Evolutionary conservation across 2,329 filamentous ascomycete species (phyloP).

Genomic region (Diaporthe longicolla): DNA sequence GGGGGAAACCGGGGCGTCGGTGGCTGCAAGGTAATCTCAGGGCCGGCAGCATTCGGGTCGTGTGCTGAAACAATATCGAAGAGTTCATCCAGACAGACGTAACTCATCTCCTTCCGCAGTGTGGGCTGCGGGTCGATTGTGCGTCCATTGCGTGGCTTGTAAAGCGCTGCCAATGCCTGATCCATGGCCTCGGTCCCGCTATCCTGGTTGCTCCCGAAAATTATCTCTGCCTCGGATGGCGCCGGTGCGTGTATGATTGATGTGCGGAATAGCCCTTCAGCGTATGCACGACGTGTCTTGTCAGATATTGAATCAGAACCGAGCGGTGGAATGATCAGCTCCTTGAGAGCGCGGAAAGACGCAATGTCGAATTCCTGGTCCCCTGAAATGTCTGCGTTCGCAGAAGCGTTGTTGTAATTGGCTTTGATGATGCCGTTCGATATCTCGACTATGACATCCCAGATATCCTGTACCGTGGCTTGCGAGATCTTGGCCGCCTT

Average conservation of each 20-base stretch:
- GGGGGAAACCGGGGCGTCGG: constrained; percentile 60
- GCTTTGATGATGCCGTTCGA: constrained; percentile 79
- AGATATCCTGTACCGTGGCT: constrained; percentile 70
- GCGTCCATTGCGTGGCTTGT: constrained; percentile 76
- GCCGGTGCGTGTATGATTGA: constrained; percentile 82
- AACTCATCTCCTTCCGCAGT: constrained; percentile 79
- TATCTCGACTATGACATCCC: constrained; percentile 76
- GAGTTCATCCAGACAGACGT: constrained; percentile 85
- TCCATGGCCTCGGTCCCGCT: constrained; percentile 64
- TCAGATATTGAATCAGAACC: constrained; percentile 77
- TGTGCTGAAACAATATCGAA: constrained; percentile 74
- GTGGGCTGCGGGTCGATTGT: constrained; percentile 78
- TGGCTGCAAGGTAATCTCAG: constrained; percentile 57
- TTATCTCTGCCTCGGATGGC: constrained; percentile 68
- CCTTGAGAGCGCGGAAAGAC: constrained; percentile 78
- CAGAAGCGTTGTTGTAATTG: constrained; percentile 65
- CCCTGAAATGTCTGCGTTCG: constrained; percentile 64
- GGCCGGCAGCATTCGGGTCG: constrained; percentile 54
- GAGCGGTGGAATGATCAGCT: constrained; percentile 81
- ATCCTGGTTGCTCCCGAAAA: constrained; percentile 62
- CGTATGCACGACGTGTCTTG: constrained; percentile 76
- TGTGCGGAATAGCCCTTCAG: constrained; percentile 82
- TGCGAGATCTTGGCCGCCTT: constrained; percentile 62
- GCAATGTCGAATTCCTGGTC: constrained; percentile 88
- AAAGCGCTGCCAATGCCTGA: constrained; percentile 64